A percentile compares a stretch with the other conserved stretches of the same genome.
phyloP scores from a whole-genome alignment of 257 asterid genomes.

The Leptodermis oblonga region DNA sequence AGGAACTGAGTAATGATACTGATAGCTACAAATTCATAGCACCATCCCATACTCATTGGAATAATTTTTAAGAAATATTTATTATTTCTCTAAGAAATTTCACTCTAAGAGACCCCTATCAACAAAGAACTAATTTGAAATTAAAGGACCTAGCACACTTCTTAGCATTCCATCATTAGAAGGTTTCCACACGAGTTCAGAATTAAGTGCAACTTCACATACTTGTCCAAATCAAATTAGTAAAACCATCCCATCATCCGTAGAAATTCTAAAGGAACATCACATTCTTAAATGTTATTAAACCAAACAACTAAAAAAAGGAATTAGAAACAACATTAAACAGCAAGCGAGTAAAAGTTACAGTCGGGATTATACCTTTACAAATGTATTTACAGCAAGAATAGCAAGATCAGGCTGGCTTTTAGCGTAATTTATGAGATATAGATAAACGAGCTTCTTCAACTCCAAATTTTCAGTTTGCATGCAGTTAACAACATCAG shows the following conservation, averaged over 20 bases:
- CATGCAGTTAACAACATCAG: conserved; percentile 99
- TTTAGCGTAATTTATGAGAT: conserved; percentile 96
- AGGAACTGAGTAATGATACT: no score
- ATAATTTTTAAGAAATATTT: no score
- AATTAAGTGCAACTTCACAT: not conserved
- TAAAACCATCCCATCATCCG: no score
- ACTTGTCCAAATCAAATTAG: not conserved
- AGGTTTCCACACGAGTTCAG: not conserved
- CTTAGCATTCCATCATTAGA: conserved; percentile 5
- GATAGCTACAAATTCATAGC: no score
- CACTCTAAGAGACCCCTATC: not conserved
- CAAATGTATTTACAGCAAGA: conserved; percentile 96
- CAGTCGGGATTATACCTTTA: conserved; percentile 51
- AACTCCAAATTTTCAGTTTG: conserved; percentile 99
- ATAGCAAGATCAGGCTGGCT: conserved; percentile 99
- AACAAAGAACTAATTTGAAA: not conserved
- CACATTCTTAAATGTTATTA: not conserved
- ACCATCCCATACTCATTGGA: no score
- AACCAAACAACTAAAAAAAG: not conserved
- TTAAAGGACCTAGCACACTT: not conserved
- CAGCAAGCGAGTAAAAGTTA: conserved; percentile 10
- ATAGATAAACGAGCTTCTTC: conserved; percentile 90
- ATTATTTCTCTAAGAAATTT: no score
- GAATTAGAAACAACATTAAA: not conserved
- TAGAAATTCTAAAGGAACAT: not conserved